Evolutionary conservation across 352 stramenopile genomes (phyloP).

Genomic region (Phytophthora uliginosa): DNA sequence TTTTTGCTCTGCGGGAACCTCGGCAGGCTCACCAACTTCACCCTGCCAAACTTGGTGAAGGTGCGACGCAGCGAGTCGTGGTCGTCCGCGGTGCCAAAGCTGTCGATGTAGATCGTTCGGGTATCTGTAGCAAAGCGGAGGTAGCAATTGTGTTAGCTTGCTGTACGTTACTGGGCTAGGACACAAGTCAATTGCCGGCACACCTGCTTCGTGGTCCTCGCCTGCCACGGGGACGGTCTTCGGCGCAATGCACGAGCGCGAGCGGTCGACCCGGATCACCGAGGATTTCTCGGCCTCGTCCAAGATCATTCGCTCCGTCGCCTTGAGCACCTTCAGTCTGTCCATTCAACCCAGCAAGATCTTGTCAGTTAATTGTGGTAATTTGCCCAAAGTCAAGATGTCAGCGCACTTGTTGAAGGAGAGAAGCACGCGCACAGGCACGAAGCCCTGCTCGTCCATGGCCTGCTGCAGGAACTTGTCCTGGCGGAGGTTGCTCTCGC

Average conservation of each 20-base stretch:
- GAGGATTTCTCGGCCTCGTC: conserved; percentile 70
- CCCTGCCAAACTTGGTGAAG: conserved; percentile 75
- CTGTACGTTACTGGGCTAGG: neutral
- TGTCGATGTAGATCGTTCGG: conserved; percentile 83
- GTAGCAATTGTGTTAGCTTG: neutral
- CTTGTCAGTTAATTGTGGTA: neutral
- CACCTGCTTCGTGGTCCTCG: conserved; percentile 38
- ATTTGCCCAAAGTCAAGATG: conserved; percentile 6
- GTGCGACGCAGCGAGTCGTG: conserved; percentile 73
- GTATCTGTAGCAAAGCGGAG: conserved; percentile 36
- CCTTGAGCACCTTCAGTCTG: conserved; percentile 64
- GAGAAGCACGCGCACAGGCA: conserved; percentile 66
- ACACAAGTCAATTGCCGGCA: neutral
- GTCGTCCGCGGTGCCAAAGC: conserved; percentile 63
- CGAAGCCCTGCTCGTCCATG: conserved; percentile 75
- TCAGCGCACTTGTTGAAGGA: conserved; percentile 68
- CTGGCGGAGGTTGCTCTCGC: conserved; percentile 78
- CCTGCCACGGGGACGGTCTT: conserved; percentile 36
- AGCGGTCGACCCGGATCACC: conserved; percentile 52
- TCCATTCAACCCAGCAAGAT: neutral
- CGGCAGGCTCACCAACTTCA: conserved; percentile 82
- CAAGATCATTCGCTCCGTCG: conserved; percentile 65
- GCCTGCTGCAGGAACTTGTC: conserved; percentile 86
- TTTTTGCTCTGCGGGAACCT: conserved; percentile 71
- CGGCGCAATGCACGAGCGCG: conserved; percentile 55